Conservation (phyloP, 176 grass and related monocot genomes). For the Lolium multiflorum region DNA sequence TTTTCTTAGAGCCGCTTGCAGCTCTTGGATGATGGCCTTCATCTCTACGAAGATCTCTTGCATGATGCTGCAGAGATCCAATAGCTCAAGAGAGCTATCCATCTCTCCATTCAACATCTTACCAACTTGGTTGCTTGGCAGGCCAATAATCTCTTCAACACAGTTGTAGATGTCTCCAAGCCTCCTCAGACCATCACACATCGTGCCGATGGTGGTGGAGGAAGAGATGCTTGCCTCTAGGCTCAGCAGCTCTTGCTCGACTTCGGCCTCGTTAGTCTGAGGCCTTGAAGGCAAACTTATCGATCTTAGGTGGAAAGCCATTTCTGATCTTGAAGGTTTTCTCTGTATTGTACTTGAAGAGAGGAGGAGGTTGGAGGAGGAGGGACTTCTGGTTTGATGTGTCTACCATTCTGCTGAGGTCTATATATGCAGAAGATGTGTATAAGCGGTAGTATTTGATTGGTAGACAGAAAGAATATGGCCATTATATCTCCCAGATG, state of each 20-base stretch:
- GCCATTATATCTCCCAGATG: conserved; percentile 19
- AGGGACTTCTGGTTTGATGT: conserved; percentile 5
- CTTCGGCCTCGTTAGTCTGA: too few species aligned
- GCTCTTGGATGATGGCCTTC: conserved; percentile 34
- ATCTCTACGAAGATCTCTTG: conserved; percentile 35
- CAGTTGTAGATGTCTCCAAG: too few species aligned
- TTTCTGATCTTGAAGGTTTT: not conserved
- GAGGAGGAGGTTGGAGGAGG: not conserved
- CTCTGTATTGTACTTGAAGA: not conserved
- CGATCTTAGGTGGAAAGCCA: too few species aligned
- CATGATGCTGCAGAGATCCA: conserved; percentile 47
- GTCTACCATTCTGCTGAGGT: not conserved
- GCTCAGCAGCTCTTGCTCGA: too few species aligned
- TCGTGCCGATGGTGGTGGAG: too few species aligned
- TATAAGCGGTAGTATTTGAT: not conserved
- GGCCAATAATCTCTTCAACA: conserved; percentile 4
- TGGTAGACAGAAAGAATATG: not conserved
- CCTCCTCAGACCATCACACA: too few species aligned
- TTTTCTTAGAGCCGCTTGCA: conserved; percentile 43
- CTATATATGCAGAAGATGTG: conserved; percentile 19
- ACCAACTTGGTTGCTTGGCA: conserved; percentile 10
- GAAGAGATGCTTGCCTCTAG: too few species aligned
- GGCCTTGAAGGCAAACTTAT: too few species aligned
- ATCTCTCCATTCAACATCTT: conserved; percentile 42
- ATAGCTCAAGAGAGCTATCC: conserved; percentile 39